Conservation (phyloP, 2,329 filamentous ascomycete species). For the Periconia digitata region DNA sequence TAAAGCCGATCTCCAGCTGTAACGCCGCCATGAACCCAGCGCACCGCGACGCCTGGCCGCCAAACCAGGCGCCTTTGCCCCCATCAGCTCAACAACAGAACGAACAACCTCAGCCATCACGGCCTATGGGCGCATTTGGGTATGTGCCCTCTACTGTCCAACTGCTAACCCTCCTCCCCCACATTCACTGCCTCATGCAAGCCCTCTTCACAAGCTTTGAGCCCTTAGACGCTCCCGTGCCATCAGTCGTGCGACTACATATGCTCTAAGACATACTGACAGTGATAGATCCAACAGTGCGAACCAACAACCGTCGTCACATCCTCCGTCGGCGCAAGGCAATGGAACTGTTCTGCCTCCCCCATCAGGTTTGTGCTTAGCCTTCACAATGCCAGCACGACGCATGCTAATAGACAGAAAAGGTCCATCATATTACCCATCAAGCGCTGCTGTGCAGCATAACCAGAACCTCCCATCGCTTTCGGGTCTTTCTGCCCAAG, state of each 20-base stretch:
- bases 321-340: conserved; percentile 40
- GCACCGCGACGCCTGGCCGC: conserved; percentile 45
- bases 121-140: conserved; percentile 41
- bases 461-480: conserved; percentile 50
- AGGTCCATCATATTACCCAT: conserved; percentile 45
- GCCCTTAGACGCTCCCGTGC: conserved; percentile 13
- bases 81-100: conserved; percentile 51
- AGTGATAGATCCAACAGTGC: conserved; percentile 33
- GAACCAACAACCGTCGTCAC: conserved; percentile 33
- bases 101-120: conserved; percentile 36
- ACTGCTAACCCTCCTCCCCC: conserved; percentile 1
- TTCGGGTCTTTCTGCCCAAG: conserved; percentile 47
- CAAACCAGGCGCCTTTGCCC: conserved; percentile 49
- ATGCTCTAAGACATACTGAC: conserved; percentile 19
- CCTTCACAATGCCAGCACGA: conserved; percentile 9
- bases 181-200: conserved; percentile 9
- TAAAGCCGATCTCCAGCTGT: conserved; percentile 31
- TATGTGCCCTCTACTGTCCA: conserved; percentile 23
- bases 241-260: conserved; percentile 13
- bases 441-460: conserved; percentile 36
- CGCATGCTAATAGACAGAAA: conserved; percentile 17
- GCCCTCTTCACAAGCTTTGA: conserved; percentile 19
- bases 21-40: conserved; percentile 45
- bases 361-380: conserved; percentile 42
- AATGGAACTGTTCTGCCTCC: conserved; percentile 42